Evolutionary conservation across 192 early-diverging fungal species (phyloP).

Genomic region (Coemansia sp.): DNA sequence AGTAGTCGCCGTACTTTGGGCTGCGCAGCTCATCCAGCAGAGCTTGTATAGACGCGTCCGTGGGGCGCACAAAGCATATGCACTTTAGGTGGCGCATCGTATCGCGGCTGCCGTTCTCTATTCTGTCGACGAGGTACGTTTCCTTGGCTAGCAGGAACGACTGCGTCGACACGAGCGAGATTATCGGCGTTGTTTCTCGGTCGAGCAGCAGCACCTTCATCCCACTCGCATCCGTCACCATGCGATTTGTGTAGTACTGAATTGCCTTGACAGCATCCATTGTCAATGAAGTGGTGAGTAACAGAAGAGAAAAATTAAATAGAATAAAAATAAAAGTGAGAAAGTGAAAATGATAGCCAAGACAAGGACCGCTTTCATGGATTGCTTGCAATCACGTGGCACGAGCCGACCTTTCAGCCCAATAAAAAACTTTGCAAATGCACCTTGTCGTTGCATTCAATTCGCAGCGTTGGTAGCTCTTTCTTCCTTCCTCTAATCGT

Average conservation of each 20-base stretch:
- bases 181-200: slow-evolving; percentile 93
- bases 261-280: slow-evolving; percentile 84
- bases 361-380: no score
- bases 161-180: slow-evolving; percentile 93
- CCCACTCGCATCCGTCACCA: slow-evolving; percentile 87
- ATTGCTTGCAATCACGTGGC: no score
- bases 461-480: no score
- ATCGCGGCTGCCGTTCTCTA: slow-evolving; percentile 85
- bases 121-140: slow-evolving; percentile 91
- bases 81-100: slow-evolving; percentile 96
- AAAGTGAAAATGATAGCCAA: no score
- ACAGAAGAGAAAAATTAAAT: slow-evolving; percentile 6
- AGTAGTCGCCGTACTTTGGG: slow-evolving; percentile 96
- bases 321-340: neutral
- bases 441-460: no score
- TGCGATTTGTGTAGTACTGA: slow-evolving; percentile 92
- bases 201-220: slow-evolving; percentile 99
- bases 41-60: slow-evolving; percentile 80
- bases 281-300: neutral
- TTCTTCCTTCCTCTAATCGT: slow-evolving; percentile 4
- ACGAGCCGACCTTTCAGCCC: no score
- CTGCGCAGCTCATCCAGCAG: slow-evolving; percentile 89
- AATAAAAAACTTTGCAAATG: no score
- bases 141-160: slow-evolving; percentile 90
- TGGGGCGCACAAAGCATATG: slow-evolving; percentile 89